Base-by-base conservation (phyloP, 1,284 basidiomycete species). In the Marasmius oreades region DNA sequence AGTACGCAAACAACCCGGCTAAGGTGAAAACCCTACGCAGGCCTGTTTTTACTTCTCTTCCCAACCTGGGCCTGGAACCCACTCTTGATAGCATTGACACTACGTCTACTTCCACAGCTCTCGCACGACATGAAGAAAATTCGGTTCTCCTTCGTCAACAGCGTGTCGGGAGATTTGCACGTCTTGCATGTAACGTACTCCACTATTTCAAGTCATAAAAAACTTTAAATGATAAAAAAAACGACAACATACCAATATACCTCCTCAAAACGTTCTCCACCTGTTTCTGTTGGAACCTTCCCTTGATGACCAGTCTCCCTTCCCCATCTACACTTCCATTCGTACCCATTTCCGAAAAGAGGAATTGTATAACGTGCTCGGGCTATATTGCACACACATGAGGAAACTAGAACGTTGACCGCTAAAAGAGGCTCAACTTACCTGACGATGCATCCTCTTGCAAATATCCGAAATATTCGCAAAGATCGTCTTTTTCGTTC, bases 141-240 rank as follows among this genome's bases (percentile, higher is more conserved):
- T 75, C 96, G 92, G 75, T 98, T 98, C 77, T 98, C 95, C 76
- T 98, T 98, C 50, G 90, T 90, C 48, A 99, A 84, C 20, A 96
- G 83, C 5, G 96, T 99, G 71, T 98, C 95, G 52, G 94, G 93
- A 3, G 95, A 98, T 78, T 98, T 98, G 84, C 96, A 99, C 39
- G 96, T 99, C 77, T 98, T 97, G 86, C 96, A 99, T 43, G 95
- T 98, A 57, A 99, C 97, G 76, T 99, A 99, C 77, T 99, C 96
- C 64, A 96, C 95, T 95, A 60, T 26, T 56, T 45, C 51, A 26
- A 50, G 50, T n/a, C n/a, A 43, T 26, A 14, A 20, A 8, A 45
- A 28, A 54, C 56, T 55, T 46, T 24, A 56, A 43, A n/a, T 11
- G n/a, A 43, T 26, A 39, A 10, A 31, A 37, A 12, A 23, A 51